Evolutionary conservation across 192 early-diverging fungal genomes (phyloP), one percentile per base, ranked within the genome.

Genomic region (Borealophlyctis nickersoniae): DNA sequence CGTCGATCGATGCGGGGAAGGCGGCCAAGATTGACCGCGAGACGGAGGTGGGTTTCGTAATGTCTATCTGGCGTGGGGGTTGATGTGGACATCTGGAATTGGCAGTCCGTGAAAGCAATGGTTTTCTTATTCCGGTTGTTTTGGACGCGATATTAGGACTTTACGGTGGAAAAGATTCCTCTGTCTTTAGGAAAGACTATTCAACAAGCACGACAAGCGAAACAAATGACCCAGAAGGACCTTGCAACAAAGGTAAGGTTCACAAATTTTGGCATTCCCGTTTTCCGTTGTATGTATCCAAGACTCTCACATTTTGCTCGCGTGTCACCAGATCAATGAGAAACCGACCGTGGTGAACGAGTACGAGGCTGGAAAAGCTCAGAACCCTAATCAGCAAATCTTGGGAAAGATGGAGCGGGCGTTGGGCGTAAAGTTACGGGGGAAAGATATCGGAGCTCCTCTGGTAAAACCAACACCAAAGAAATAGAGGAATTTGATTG

Each of bases 341-440:
- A 96, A 96, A 81, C 86, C 88, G 56, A 88, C 86, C 57, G 83
- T 96, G 55, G 84, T 98, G 30, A 86, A 87, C 67, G 95, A 96
- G 71, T 98, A 95, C 66, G 95, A 98, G 77, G 73, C 78, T 60
- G 90, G 91, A 2, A 83, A 84, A 70, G 76, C 79, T 24, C 87
- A 87, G 32, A 88, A 91, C 62, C 93, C 93, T 55, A 94, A 92
- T 79, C 93, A 93, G 73, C 90, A 94, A 76, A 76, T 95, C 52
- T 80, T 98, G 28, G 81, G 77, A 27, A 95, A 94, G 76, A 74
- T 98, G 74, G 95, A 98, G 81, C 80, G 91, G 30, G 85, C 79
- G 22, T 75, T 98, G 36, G 92, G 88, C 39, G 83, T 98, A 54
- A 98, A 92, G 81, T 74, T 98, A 50, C 69, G 92, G 35, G 94